A percentile compares a stretch with the other conserved stretches of the same genome.
Evolutionary conservation across 164 flowering plant genomes (phyloP).

Genomic region (Stephania japonica): DNA sequence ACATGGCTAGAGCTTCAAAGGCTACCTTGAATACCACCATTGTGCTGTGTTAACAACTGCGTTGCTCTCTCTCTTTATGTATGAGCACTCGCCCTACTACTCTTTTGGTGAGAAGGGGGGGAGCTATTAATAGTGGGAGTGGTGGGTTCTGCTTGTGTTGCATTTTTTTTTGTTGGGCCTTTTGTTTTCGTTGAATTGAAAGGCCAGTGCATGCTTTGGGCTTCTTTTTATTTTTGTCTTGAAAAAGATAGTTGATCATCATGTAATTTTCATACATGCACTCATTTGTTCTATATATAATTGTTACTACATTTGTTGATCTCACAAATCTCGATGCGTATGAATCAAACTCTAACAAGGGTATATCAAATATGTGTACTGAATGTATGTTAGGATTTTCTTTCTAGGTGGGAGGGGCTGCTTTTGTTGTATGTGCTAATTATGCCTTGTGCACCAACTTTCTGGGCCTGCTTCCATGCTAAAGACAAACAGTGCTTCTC

Average conservation of each 20-base stretch:
- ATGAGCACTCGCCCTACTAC: too few relatives aligned
- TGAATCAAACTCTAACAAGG: too few relatives aligned
- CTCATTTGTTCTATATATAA: too few relatives aligned
- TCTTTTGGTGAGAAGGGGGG: background rate
- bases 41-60: too few relatives aligned
- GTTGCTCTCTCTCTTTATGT: too few relatives aligned
- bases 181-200: background rate
- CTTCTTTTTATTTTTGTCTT: background rate
- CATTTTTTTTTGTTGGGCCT: background rate
- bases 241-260: too few relatives aligned
- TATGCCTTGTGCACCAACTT: background rate
- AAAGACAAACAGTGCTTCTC: constrained; percentile 18
- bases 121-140: background rate
- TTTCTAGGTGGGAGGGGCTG: too few relatives aligned
- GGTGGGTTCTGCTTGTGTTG: background rate
- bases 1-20: background rate
- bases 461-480: constrained; percentile 11
- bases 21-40: background rate
- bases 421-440: constrained; percentile 3
- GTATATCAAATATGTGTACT: too few relatives aligned
- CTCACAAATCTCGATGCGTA: too few relatives aligned
- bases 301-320: too few relatives aligned
- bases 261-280: too few relatives aligned
- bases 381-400: too few relatives aligned
- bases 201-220: background rate